A percentile compares a stretch with the other conserved stretches of the same genome.
Conservation (phyloP, 2,329 filamentous ascomycete genomes). For the Monosporascus sp. region DNA sequence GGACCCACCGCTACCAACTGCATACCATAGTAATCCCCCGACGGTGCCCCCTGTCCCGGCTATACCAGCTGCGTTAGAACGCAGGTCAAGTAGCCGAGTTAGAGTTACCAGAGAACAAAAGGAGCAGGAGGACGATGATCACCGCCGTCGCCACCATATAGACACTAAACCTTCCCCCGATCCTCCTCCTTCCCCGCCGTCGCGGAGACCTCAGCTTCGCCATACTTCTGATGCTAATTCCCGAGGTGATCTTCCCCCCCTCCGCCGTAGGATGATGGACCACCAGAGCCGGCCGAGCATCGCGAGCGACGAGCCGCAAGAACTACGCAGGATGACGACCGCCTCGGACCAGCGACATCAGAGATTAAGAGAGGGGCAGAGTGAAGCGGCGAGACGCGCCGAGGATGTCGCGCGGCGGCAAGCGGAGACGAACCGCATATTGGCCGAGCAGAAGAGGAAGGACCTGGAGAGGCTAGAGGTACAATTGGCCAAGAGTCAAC, state of each 20-base stretch:
- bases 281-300: conserved; percentile 12
- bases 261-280: conserved; percentile 9
- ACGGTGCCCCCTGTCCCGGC: conserved; percentile 23
- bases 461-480: conserved; percentile 41
- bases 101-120: conserved; percentile 14
- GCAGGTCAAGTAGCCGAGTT: conserved; percentile 1
- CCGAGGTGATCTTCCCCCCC: neutral
- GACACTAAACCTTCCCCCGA: conserved; percentile 3
- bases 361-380: conserved; percentile 14
- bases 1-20: conserved; percentile 17
- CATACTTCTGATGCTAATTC: conserved; percentile 6
- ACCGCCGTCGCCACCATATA: neutral
- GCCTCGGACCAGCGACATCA: conserved; percentile 13
- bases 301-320: conserved; percentile 14
- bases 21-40: conserved; percentile 4
- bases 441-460: conserved; percentile 45
- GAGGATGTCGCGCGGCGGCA: conserved; percentile 38
- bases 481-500: conserved; percentile 34
- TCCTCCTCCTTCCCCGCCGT: conserved; percentile 2
- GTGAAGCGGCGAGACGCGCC: conserved; percentile 27
- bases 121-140: conserved; percentile 9
- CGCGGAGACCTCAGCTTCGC: conserved; percentile 15
- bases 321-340: conserved; percentile 12
- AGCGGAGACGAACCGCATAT: conserved; percentile 42
- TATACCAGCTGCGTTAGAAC: conserved; percentile 21